These are phyloP conservation scores for Fagus crenata DNA, from an alignment of 306 rosid species.

Conservation along the genomic window DNA sequence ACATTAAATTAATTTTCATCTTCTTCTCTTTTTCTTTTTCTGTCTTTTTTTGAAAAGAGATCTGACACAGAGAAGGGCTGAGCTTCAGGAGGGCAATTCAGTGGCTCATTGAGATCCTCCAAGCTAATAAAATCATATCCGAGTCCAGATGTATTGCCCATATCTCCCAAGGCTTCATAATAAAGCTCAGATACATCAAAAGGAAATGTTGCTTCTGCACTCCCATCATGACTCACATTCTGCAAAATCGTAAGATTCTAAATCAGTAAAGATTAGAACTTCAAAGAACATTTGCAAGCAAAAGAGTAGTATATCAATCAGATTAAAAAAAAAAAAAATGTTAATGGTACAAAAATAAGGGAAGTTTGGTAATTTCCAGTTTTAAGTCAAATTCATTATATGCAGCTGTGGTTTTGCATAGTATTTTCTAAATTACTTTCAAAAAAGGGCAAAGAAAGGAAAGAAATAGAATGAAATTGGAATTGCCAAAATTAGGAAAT, in stretches of 20 bases:
- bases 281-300: constrained; percentile 22
- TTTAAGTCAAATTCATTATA: neutral
- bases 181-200: neutral
- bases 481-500: neutral
- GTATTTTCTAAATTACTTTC: neutral
- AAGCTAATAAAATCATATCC: too few species aligned
- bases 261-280: neutral
- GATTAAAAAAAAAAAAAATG: neutral
- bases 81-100: too few species aligned
- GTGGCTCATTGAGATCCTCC: too few species aligned
- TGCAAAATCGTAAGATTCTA: constrained; percentile 18
- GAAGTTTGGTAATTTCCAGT: neutral
- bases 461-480: neutral
- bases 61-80: too few species aligned
- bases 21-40: too few species aligned
- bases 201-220: constrained; percentile 10
- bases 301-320: neutral
- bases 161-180: too few species aligned
- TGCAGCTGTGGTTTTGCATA: neutral
- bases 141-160: too few species aligned
- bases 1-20: neutral
- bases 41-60: too few species aligned
- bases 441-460: neutral
- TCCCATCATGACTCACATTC: constrained; percentile 17
- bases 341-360: neutral